Conservation (phyloP, 2,329 filamentous ascomycete genomes). For the Rutstroemia sydowiana region DNA sequence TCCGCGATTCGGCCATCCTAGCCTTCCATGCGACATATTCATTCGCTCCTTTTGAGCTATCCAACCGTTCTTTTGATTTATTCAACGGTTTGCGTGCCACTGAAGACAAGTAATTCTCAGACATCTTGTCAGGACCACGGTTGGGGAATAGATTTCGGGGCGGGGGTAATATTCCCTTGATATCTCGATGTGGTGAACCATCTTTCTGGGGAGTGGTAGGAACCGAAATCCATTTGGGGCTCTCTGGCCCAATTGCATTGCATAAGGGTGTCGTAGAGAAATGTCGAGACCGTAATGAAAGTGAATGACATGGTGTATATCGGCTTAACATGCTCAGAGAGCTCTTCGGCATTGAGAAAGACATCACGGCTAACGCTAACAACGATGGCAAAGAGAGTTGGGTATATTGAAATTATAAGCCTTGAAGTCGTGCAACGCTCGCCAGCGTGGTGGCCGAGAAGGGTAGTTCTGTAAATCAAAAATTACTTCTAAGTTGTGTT, state of each 20-base stretch:
- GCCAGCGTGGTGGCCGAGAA: not conserved
- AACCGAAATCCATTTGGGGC: conserved; percentile 78
- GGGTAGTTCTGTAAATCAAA: not conserved
- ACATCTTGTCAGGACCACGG: conserved; percentile 52
- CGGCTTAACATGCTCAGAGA: conserved; percentile 28
- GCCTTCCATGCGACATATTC: conserved; percentile 54
- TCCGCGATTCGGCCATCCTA: conserved; percentile 63
- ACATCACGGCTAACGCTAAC: conserved; percentile 16
- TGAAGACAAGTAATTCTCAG: conserved; percentile 50
- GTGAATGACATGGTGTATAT: conserved; percentile 20
- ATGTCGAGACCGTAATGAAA: conserved; percentile 29
- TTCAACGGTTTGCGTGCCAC: conserved; percentile 48
- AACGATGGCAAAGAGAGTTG: not conserved
- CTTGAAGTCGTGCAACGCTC: too few relatives aligned
- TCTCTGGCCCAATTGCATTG: conserved; percentile 65
- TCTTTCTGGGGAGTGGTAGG: conserved; percentile 63
- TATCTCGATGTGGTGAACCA: conserved; percentile 33
- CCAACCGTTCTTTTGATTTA: conserved; percentile 15
- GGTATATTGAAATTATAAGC: too few relatives aligned
- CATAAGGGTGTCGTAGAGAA: conserved; percentile 40
- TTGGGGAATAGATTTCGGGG: conserved; percentile 72
- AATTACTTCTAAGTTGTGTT: too few relatives aligned
- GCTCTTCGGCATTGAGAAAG: conserved; percentile 22
- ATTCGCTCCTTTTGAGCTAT: conserved; percentile 18
- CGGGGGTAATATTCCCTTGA: conserved; percentile 76